phyloP scores from a whole-genome alignment of 257 asterid genomes.

The Galeopsis tetrahit region DNA sequence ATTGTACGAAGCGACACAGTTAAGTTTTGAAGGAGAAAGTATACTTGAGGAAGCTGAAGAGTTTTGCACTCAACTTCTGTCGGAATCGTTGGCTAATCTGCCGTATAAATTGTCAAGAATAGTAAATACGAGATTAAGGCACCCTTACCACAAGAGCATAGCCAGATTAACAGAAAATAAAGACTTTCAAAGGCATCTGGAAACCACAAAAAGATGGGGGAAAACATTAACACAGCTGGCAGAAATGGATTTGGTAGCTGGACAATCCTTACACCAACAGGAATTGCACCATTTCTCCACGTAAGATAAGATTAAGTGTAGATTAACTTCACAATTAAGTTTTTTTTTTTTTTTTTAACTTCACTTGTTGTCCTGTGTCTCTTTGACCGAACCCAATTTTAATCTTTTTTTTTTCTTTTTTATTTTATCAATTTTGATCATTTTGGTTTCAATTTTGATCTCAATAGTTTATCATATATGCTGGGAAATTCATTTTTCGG shows the following conservation, averaged over 20 bases:
- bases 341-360: too few species aligned
- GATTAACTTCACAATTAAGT: too few species aligned
- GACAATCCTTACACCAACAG: conserved; percentile 31
- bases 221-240: conserved; percentile 43
- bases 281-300: conserved; percentile 45
- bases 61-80: conserved; percentile 33
- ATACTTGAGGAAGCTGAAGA: conserved; percentile 50
- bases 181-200: conserved; percentile 13
- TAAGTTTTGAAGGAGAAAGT: conserved; percentile 51
- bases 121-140: conserved; percentile 35
- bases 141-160: conserved; percentile 53
- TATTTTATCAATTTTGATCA: too few species aligned
- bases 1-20: conserved; percentile 57
- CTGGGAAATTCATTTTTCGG: too few species aligned
- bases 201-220: conserved; percentile 30
- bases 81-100: neutral
- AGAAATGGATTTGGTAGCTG: conserved; percentile 25
- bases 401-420: too few species aligned
- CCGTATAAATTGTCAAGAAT: neutral
- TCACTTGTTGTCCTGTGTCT: too few species aligned
- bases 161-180: conserved; percentile 19
- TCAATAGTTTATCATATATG: too few species aligned
- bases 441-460: too few species aligned
- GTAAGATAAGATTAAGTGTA: conserved; percentile 36
- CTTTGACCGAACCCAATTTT: too few species aligned